Base-by-base conservation (phyloP, 306 rosid species). In the Erythrophleum fordii region DNA sequence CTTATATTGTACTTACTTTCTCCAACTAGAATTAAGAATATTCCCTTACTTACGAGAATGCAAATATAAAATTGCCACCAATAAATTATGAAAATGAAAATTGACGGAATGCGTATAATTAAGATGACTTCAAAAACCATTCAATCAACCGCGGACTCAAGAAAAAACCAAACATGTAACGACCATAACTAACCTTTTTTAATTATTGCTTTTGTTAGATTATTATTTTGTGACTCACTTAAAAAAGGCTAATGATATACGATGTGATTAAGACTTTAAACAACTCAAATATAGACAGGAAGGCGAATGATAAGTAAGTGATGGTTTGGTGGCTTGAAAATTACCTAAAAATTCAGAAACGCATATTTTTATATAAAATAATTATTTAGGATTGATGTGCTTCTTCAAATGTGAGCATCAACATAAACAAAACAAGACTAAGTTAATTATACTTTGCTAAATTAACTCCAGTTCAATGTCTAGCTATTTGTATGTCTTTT, bases 261-360 rank as follows among this genome's bases (percentile, higher is more conserved):
- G 3, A 14, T 16, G 23, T 55, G 64, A 59, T 17, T n/a, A 51
- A 39, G 16, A 17, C 61, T 34, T 28, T 14, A 20, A 42, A 18
- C 52, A 28, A 70, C 26, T 29, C 49, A 18, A 66, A 64, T 69
- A 11, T 37, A 23, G 6, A 26, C 13, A 45, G 53, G 56, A 34
- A 22, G 37, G 69, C 5, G 59, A 31, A 34, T 80, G 44, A 60
- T 13, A 26, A 23, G 77, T 70, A n/a, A 46, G 49, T 56, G 66
- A 75, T 75, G 62, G 55, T 81, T 86, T 73, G 83, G 76, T 48
- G 41, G 62, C 72, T 62, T 39, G 31, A 29, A 52, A 77, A 26
- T 29, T 45, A 72, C 60, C 84, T n/a, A 23, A 67, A 22, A 31
- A 25, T 18, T n/a, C 18, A 3, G 14, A 26, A 58, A 25, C 3